These are phyloP conservation scores for Azolla pinnata DNA, from an alignment of 75 land plant genomes.

Conservation along the genomic window DNA sequence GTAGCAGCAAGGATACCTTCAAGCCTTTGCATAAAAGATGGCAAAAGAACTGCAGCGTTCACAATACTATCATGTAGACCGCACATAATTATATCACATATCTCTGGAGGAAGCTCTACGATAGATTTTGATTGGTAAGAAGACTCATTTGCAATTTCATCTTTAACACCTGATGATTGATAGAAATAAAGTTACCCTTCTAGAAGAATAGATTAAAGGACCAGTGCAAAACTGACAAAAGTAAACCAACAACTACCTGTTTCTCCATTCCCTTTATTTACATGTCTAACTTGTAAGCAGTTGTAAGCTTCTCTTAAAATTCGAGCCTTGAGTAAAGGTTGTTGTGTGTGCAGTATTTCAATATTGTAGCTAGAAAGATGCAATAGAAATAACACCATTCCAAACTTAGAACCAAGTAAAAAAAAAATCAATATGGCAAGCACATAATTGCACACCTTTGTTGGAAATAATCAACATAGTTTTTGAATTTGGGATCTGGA, in stretches of 20 bases:
- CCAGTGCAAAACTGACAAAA: no score
- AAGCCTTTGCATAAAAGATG: slow-evolving; percentile 88
- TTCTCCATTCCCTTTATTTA: slow-evolving; percentile 7
- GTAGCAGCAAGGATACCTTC: slow-evolving; percentile 74
- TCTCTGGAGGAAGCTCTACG: slow-evolving; percentile 82
- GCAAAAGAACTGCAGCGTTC: slow-evolving; percentile 63
- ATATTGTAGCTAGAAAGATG: slow-evolving; percentile 35
- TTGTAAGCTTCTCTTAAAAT: slow-evolving; percentile 45
- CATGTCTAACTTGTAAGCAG: slow-evolving; percentile 37
- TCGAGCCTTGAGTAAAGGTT: slow-evolving; percentile 73
- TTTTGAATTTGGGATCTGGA: slow-evolving; percentile 11
- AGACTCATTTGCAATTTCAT: no score
- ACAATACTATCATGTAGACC: slow-evolving; percentile 64
- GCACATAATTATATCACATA: slow-evolving; percentile 57
- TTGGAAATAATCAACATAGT: slow-evolving; percentile 41
- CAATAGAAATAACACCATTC: slow-evolving; percentile 1
- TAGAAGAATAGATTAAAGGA: no score
- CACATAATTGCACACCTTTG: slow-evolving; percentile 57
- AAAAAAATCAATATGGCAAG: not conserved
- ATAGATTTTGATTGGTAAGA: no score
- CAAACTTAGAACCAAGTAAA: not conserved
- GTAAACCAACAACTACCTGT: not conserved
- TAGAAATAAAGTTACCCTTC: no score
- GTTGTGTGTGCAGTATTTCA: slow-evolving; percentile 38
- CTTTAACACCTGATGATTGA: no score